phyloP scores from a whole-genome alignment of 257 asterid species.

The Mitragyna speciosa region DNA sequence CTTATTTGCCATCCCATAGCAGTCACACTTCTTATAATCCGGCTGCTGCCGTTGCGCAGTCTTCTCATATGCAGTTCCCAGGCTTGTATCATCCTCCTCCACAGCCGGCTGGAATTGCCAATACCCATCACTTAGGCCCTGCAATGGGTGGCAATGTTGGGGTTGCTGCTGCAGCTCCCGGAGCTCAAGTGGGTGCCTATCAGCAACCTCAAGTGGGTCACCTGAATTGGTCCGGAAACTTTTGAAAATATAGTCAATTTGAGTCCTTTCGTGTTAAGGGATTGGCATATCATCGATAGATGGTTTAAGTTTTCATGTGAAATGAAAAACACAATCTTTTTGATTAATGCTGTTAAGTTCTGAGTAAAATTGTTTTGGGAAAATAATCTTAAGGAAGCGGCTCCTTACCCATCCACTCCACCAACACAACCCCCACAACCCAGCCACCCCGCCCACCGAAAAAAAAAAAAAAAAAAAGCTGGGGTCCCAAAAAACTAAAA shows the following conservation, averaged over 20 bases:
- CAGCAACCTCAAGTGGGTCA: slow-evolving; percentile 95
- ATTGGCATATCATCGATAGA: slow-evolving; percentile 39
- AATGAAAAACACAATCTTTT: slow-evolving; percentile 24
- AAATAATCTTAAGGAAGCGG: background rate
- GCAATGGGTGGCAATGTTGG: slow-evolving; percentile 77
- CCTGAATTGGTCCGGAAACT: slow-evolving; percentile 80
- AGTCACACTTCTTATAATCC: slow-evolving; percentile 80
- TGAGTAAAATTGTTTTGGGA: background rate
- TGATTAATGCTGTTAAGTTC: slow-evolving; percentile 18
- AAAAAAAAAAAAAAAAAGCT: too few relatives aligned
- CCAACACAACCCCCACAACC: too few relatives aligned
- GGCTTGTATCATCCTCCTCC: slow-evolving; percentile 73
- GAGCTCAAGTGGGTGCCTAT: slow-evolving; percentile 77
- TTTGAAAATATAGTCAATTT: slow-evolving; percentile 45
- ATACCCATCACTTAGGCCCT: slow-evolving; percentile 80
- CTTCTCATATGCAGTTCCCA: slow-evolving; percentile 90
- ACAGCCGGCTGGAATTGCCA: slow-evolving; percentile 65
- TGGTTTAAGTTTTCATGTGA: slow-evolving; percentile 43
- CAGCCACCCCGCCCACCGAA: too few relatives aligned
- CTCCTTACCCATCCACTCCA: background rate
- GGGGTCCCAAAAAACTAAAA: too few relatives aligned
- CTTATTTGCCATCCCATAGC: slow-evolving; percentile 75
- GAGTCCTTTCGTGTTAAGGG: slow-evolving; percentile 35
- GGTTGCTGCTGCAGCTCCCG: slow-evolving; percentile 75
- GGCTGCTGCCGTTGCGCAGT: slow-evolving; percentile 66